Conservation (phyloP, 495 filamentous ascomycete species). For the Podospora didyma region DNA sequence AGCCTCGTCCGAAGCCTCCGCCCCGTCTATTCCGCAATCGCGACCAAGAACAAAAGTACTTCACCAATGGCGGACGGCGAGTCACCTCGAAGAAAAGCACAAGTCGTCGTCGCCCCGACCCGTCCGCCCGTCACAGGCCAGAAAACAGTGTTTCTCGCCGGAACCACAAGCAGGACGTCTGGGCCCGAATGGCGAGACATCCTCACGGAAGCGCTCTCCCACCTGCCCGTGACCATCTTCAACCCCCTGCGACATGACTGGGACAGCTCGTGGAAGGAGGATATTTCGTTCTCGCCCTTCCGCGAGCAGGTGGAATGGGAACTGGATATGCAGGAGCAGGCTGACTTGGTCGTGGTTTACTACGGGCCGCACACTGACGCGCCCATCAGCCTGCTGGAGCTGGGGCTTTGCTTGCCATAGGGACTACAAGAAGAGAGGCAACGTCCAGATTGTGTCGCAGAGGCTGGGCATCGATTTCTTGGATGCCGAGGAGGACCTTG, state of each 20-base stretch:
- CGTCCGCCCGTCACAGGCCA: conserved; percentile 20
- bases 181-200: conserved; percentile 39
- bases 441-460: conserved; percentile 52
- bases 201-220: conserved; percentile 29
- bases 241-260: conserved; percentile 55
- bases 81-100: conserved; percentile 9
- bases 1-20: no score
- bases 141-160: conserved; percentile 41
- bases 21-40: no score
- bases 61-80: background rate
- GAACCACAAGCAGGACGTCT: conserved; percentile 28
- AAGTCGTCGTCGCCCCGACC: conserved; percentile 31
- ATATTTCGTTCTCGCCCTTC: conserved; percentile 40
- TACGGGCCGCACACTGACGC: conserved; percentile 40
- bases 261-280: conserved; percentile 49
- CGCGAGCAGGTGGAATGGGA: conserved; percentile 57
- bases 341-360: conserved; percentile 52
- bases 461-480: conserved; percentile 36
- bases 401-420: conserved; percentile 47
- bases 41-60: background rate
- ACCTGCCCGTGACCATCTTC: conserved; percentile 51
- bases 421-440: conserved; percentile 53
- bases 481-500: conserved; percentile 26
- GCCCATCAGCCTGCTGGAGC: conserved; percentile 25
- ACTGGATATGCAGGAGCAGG: conserved; percentile 48